Evolutionary conservation across 2,329 filamentous ascomycete species (phyloP), one percentile per base, ranked within the genome.

Genomic region (Hypocreales sp.): DNA sequence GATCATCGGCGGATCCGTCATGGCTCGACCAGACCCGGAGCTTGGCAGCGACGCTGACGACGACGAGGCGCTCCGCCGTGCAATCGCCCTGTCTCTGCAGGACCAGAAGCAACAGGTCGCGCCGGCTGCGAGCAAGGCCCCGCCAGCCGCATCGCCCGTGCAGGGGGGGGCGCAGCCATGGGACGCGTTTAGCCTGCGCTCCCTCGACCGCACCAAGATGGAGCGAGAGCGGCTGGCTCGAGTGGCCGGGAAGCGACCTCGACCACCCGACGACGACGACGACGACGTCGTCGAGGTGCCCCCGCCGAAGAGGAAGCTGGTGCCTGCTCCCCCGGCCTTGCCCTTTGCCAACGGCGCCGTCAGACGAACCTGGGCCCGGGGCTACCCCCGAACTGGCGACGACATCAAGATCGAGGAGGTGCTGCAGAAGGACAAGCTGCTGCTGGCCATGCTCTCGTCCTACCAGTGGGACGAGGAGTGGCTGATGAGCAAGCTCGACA

Each of bases 401-500:
- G 82, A 92, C 35, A 82, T 95, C 45, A 90, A 74, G 33, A 73
- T 95, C 22, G 82, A 92, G 41, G 84, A 94, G 47, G 68, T 94
- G 0, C 52, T 94, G 2, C 79, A 92, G 46, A 75, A 71, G 34
- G 54, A 69, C 2, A 64, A 74, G 9, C 59, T 95, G 7, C 60
- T 79, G 27, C 67, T 83, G 21, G 86, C 82, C 1, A 67, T 95
- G 0, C 55, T 95, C 5, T 92, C 84, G 39, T 81, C 87, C 0
- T 95, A 79, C 40, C 72, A 87, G 45, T 90, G 81, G 73, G 78
- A 95, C 35, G 67, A 77, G 10, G 66, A 78, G 16, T 94, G 82
- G 81, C 48, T 90, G 24, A 49, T 87, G 16, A 64, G 60, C 5
- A 92, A 90, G 46, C 48, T 92, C 16, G 60, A 82, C 34, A 45